A percentile compares a stretch with the other conserved stretches of the same genome.
Conservation (phyloP, 768 basidiomycete species). For the Mycena polygramma region DNA sequence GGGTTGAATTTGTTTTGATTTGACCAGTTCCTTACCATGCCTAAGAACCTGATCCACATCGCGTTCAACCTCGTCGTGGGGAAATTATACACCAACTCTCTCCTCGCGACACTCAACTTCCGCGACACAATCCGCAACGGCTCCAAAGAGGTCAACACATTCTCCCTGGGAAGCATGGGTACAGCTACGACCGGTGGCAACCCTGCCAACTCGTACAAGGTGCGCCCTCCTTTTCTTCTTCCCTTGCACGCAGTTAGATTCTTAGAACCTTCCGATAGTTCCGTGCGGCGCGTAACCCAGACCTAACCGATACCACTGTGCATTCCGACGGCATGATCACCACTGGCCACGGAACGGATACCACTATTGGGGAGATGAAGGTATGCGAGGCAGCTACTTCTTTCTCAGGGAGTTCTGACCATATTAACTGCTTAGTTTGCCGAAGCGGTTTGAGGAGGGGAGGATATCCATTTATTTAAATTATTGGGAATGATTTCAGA, state of each 20-base stretch:
- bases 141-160: background rate
- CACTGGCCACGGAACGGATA: background rate
- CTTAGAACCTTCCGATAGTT: background rate
- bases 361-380: background rate
- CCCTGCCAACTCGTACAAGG: background rate
- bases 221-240: background rate
- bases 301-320: background rate
- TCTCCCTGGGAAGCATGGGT: background rate
- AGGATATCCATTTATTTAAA: no score
- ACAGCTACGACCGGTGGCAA: background rate
- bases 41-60: conserved; percentile 18
- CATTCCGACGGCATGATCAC: no score
- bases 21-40: conserved; percentile 23
- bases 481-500: no score
- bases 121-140: conserved; percentile 5
- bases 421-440: no score
- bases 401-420: no score
- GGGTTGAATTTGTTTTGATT: no score
- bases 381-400: background rate
- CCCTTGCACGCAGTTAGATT: background rate
- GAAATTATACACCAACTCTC: conserved; percentile 58
- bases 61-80: conserved; percentile 58
- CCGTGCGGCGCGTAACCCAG: background rate
- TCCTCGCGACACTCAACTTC: conserved; percentile 46
- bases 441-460: no score